phyloP scores from a whole-genome alignment of 208 protist genomes.

The Leishmania tarentolae region DNA sequence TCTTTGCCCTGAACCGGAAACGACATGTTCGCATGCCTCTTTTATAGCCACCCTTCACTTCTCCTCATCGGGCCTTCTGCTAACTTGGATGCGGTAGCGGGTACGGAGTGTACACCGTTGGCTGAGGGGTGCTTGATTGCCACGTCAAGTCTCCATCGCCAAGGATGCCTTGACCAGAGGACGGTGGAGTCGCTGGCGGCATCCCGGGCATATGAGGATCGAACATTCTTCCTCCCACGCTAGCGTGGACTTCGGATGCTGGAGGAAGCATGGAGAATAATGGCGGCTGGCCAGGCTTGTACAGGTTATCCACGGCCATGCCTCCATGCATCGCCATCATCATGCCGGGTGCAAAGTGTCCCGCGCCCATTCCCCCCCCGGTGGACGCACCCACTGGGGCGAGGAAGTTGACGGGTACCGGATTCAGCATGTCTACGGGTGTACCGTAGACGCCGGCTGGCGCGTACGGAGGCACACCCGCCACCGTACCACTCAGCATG shows the following conservation, averaged over 20 bases:
- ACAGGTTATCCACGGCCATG: not conserved
- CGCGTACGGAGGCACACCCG: not conserved
- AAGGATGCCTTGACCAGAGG: conserved; percentile 12
- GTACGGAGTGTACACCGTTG: conserved; percentile 5
- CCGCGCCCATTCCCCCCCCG: not conserved
- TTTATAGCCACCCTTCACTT: not conserved
- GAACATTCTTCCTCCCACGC: not conserved
- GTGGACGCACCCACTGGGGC: conserved; percentile 17
- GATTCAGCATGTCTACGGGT: conserved; percentile 17
- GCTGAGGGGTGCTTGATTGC: conserved; percentile 7
- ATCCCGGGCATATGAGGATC: not conserved
- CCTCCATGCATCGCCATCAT: conserved; percentile 8
- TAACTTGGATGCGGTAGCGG: not conserved
- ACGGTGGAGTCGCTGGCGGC: not conserved
- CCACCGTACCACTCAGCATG: not conserved
- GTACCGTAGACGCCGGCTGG: conserved; percentile 6
- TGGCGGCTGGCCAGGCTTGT: not conserved
- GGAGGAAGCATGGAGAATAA: conserved; percentile 8
- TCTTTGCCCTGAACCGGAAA: no score
- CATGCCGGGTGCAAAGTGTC: not conserved
- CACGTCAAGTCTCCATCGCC: conserved; percentile 17
- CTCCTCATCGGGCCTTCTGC: not conserved
- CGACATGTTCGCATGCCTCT: not conserved
- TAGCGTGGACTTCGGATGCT: not conserved
- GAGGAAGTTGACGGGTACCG: conserved; percentile 19